Evolutionary conservation across 331 rosid species (phyloP).

Genomic region (Pyrus hybrid): DNA sequence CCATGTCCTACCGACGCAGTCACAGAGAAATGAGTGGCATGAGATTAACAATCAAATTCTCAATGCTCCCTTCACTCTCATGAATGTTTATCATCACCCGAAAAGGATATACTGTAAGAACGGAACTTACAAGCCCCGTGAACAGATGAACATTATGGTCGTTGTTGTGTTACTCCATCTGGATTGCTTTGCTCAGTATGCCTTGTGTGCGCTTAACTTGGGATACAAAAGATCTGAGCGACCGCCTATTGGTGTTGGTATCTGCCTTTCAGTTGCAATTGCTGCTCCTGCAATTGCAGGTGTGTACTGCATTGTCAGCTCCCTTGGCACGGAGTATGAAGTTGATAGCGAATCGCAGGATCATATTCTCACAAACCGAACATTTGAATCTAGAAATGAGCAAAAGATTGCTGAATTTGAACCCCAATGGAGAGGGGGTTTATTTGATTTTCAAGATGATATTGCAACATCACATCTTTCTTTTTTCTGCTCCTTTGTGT

Average conservation of each 20-base stretch:
- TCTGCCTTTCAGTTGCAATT: slow-evolving; percentile 46
- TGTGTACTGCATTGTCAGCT: slow-evolving; percentile 36
- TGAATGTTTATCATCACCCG: slow-evolving; percentile 56
- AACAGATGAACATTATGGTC: slow-evolving; percentile 42
- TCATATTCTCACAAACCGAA: background rate
- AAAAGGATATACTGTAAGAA: slow-evolving; percentile 42
- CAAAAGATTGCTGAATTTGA: slow-evolving; percentile 19
- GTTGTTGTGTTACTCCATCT: slow-evolving; percentile 47
- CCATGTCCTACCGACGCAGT: slow-evolving; percentile 23
- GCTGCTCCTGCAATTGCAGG: slow-evolving; percentile 40
- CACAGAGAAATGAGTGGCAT: slow-evolving; percentile 47
- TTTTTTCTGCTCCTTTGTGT: slow-evolving; percentile 38
- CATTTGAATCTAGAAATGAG: slow-evolving; percentile 28
- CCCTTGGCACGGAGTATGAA: slow-evolving; percentile 48
- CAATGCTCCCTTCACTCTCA: slow-evolving; percentile 63
- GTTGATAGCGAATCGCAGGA: slow-evolving; percentile 32
- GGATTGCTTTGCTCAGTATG: slow-evolving; percentile 56
- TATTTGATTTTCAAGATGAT: slow-evolving; percentile 35
- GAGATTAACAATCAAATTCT: slow-evolving; percentile 60
- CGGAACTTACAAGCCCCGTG: slow-evolving; percentile 46
- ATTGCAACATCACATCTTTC: slow-evolving; percentile 20
- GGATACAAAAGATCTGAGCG: slow-evolving; percentile 35
- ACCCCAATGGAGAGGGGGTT: slow-evolving; percentile 50
- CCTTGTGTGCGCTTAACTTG: slow-evolving; percentile 51
- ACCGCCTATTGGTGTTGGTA: slow-evolving; percentile 35